Percentiles rank a stretch among this genome's conserved stretches.
These are phyloP conservation scores for Vigna radiata DNA, from an alignment of 306 rosid genomes.

Conservation along the genomic window DNA sequence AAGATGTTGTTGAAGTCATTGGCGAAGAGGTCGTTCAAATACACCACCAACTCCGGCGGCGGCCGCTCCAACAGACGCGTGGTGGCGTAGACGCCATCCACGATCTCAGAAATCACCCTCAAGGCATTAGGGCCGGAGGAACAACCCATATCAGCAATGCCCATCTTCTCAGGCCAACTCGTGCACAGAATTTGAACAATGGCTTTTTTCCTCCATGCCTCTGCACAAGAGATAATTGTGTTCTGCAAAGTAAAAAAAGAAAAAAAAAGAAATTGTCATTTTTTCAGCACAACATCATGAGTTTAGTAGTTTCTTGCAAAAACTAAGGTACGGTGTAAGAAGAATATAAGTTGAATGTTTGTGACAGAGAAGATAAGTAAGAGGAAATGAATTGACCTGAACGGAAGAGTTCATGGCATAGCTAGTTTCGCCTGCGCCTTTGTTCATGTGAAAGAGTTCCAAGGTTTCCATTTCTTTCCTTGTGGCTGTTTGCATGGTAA, in stretches of 20 bases:
- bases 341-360: too few relatives aligned
- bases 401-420: conserved; percentile 70
- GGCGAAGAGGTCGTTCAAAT: conserved; percentile 69
- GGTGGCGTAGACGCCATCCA: conserved; percentile 45
- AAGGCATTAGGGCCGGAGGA: conserved; percentile 85
- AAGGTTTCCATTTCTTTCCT: conserved; percentile 56
- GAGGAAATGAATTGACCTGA: conserved; percentile 57
- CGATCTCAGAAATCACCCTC: conserved; percentile 53
- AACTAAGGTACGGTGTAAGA: too few relatives aligned
- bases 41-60: conserved; percentile 56
- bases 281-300: too few relatives aligned
- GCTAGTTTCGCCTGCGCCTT: conserved; percentile 69
- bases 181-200: conserved; percentile 44
- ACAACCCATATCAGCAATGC: conserved; percentile 85
- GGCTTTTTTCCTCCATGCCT: conserved; percentile 53
- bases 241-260: conserved; percentile 35
- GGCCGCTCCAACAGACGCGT: conserved; percentile 25
- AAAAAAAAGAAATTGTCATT: too few relatives aligned
- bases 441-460: conserved; percentile 75
- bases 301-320: too few relatives aligned
- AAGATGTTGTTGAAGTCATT: conserved; percentile 84
- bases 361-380: not conserved
- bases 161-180: conserved; percentile 52
- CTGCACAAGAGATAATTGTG: conserved; percentile 52
- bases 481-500: not conserved